A percentile compares a stretch with the other conserved stretches of the same genome.
Conservation (phyloP, 1,284 basidiomycete genomes). For the Moniliella sp. region DNA sequence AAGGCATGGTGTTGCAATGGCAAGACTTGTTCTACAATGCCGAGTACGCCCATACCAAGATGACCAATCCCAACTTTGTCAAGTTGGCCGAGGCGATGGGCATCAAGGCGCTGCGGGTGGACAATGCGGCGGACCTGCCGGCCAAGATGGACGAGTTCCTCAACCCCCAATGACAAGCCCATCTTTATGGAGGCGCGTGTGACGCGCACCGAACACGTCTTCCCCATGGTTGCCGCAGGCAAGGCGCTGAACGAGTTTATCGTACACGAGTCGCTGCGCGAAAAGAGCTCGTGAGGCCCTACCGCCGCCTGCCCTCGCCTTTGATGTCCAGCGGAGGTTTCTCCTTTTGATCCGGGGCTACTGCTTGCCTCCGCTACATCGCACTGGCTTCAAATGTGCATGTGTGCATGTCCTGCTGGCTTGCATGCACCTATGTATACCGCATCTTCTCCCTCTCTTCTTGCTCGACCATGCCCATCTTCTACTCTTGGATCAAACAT, state of each 20-base stretch:
- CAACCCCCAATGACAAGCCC: constrained; percentile 63
- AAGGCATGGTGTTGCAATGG: constrained; percentile 94
- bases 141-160: constrained; percentile 95
- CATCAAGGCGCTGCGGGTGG: constrained; percentile 65
- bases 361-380: too few species aligned
- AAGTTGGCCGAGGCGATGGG: constrained; percentile 70
- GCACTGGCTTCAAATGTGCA: too few species aligned
- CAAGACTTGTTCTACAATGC: constrained; percentile 88
- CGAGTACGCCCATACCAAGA: constrained; percentile 76
- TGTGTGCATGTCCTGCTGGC: too few species aligned
- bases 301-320: too few species aligned
- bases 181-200: constrained; percentile 76
- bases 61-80: constrained; percentile 85
- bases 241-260: constrained; percentile 65
- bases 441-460: too few species aligned
- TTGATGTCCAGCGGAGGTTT: too few species aligned
- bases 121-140: constrained; percentile 53
- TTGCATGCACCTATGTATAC: too few species aligned
- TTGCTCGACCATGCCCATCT: too few species aligned
- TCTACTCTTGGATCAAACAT: too few species aligned
- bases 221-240: constrained; percentile 75
- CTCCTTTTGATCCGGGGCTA: too few species aligned
- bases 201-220: constrained; percentile 71
- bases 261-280: too few species aligned
- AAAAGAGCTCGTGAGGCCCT: too few species aligned